Evolutionary conservation across 371 early-diverging fungal genomes (phyloP).

Genomic region (Choanephora cucurbitarum): DNA sequence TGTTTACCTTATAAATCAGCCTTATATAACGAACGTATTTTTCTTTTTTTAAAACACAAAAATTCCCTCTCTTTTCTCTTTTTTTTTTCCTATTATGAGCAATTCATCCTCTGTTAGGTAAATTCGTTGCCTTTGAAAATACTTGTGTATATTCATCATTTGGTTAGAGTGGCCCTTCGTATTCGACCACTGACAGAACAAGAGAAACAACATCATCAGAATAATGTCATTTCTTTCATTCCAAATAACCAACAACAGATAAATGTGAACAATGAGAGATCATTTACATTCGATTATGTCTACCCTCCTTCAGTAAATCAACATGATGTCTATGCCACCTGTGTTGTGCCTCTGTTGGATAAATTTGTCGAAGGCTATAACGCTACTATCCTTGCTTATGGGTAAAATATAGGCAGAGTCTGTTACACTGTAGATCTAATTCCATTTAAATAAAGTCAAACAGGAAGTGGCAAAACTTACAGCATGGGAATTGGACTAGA

Average conservation of each 20-base stretch:
- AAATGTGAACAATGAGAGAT: conserved; percentile 57
- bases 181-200: conserved; percentile 76
- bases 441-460: conserved; percentile 44
- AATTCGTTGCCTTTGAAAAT: too few species aligned
- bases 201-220: conserved; percentile 65
- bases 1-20: too few species aligned
- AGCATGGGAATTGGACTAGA: conserved; percentile 54
- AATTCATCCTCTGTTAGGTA: conserved; percentile 29
- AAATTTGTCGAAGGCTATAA: conserved; percentile 87
- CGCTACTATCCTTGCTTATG: not conserved
- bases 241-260: conserved; percentile 63
- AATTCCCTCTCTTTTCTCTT: conserved; percentile 5
- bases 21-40: conserved; percentile 1
- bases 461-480: conserved; percentile 62
- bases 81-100: not conserved
- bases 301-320: conserved; percentile 78
- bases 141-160: not conserved
- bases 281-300: conserved; percentile 88
- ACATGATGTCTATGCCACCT: conserved; percentile 65
- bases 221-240: conserved; percentile 61
- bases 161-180: conserved; percentile 75
- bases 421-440: conserved; percentile 85
- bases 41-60: conserved; percentile 3
- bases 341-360: conserved; percentile 72
- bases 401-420: conserved; percentile 24